Evolutionary conservation across 2,329 filamentous ascomycete species (phyloP), one percentile per base, ranked within the genome.

Genomic region (Fusarium sp.): DNA sequence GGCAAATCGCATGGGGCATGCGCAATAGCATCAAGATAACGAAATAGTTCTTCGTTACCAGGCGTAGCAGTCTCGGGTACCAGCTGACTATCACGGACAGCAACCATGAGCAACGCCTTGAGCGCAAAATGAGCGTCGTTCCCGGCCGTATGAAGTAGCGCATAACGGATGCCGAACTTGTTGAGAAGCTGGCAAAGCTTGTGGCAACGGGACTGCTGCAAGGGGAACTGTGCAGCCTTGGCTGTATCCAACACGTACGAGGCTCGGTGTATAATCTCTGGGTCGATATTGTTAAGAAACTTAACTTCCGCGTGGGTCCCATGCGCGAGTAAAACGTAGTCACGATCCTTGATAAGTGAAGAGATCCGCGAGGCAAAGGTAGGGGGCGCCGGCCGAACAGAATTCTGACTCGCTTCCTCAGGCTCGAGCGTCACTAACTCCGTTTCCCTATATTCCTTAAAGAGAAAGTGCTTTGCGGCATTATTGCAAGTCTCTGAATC

Each of bases 61-160:
- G 30, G 30, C n/a, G 30, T 43, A 44, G 12, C 15, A 36, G 53
- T 37, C 30, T 56, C 41, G 12, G 9, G 18, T 8, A 30, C 43
- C 54, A 51, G n/a, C 16, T 41, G 27, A 3, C 84, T 2, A 87
- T 79, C 46, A 84, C 83, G 40, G 66, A 79, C 4, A 87, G 78
- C 73, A 83, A 56, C 56, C 80, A 52, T 80, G 74, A 1, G 85
- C 83, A 1, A 82, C 56, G 1, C 77, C 68, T 7, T 62, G 11
- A 76, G 68, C 7, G 56, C 58, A 37, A 74, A 77, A 55, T 73
- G 66, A 82, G 83, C 80, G 40, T 76, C 73, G 28, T 76, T 78
- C 1, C 73, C 75, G 9, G 67, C 61, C 3, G 28, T 48, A 23
- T 68, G 58, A n/a, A 70, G 58, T 18, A 48, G 48, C 6, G 36